Evolutionary conservation across 75 land plant genomes (phyloP), one percentile per base, ranked within the genome.

Genomic region (Pinus taeda): DNA sequence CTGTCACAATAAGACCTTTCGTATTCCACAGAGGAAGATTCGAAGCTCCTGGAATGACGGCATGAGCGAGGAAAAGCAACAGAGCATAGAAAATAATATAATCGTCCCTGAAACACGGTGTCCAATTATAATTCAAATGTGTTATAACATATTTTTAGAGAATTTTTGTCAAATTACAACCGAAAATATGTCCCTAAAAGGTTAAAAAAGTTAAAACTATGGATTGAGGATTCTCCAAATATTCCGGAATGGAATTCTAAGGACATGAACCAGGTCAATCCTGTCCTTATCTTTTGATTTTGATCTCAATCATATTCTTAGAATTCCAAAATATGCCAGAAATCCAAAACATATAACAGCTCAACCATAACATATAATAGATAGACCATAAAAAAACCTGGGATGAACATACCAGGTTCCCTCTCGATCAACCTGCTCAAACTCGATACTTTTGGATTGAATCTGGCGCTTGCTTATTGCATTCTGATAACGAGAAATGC

Each of bases 91-190:
- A 79, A 4, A 93, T 5, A 0, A 90, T 84, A 78, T 87, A 92
- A 26, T 93, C 95, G 59, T 93, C 95, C 95, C 95, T 92, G 87
- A 71, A 59, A 70, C 15, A 4, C 70, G n/a, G n/a, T n/a, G n/a
- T n/a, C n/a, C n/a, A 26, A 26, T 33, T 33, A 2, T 33, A 2
- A 33, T 33, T 33, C 33, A 1, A 26, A 26, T 26, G 0, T 26
- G 26, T 26, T 26, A 26, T 26, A 26, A 26, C 26, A 26, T 26
- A 26, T 0, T 26, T 26, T 26, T 26, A 33, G 33, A 1, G 2
- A 33, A 33, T 33, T 33, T 33, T 33, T 1, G 33, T 33, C 2
- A 33, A 33, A 33, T 33, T 33, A 33, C 1, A 33, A 33, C 2
- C 1, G 33, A 33, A 33, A 33, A 33, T 33, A 33, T 33, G 33